Evolutionary conservation across 2,329 filamentous ascomycete species (phyloP).

Genomic region (Aspergillus amoenus): DNA sequence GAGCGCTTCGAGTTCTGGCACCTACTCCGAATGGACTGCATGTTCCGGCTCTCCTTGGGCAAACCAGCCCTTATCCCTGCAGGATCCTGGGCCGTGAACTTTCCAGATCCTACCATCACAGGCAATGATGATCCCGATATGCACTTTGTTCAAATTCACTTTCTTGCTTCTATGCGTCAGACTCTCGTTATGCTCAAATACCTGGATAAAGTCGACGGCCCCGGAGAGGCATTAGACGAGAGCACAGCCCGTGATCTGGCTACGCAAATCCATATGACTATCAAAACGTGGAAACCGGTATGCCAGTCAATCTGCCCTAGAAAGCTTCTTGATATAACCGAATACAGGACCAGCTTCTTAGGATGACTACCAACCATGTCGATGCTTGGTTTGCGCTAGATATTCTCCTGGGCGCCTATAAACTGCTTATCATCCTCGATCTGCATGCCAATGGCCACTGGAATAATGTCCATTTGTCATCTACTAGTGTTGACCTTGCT

Average conservation of each 20-base stretch:
- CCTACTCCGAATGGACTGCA: slow-evolving; percentile 17
- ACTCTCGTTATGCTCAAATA: not conserved
- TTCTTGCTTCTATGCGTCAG: not conserved
- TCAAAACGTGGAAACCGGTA: not conserved
- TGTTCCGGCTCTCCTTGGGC: slow-evolving; percentile 20
- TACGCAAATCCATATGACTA: not conserved
- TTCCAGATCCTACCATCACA: slow-evolving; percentile 19
- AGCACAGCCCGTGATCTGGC: not conserved
- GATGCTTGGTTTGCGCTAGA: slow-evolving; percentile 20
- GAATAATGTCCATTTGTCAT: not conserved
- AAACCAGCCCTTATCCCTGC: slow-evolving; percentile 15
- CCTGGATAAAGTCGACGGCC: not conserved
- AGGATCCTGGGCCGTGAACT: slow-evolving; percentile 20
- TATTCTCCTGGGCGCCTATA: slow-evolving; percentile 19
- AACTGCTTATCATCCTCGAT: slow-evolving; percentile 21
- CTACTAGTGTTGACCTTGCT: not conserved
- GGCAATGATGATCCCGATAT: slow-evolving; percentile 12
- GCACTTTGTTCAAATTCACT: not conserved
- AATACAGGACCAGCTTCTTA: not conserved
- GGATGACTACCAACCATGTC: slow-evolving; percentile 11
- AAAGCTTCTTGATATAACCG: not conserved
- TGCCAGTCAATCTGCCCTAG: no score
- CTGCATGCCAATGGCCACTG: not conserved
- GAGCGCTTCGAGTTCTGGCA: slow-evolving; percentile 25
- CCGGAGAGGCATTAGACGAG: not conserved